Percentiles rank a stretch among this genome's conserved stretches.
Conservation (phyloP, 352 stramenopile genomes). For the Phytophthora niederhauseri region DNA sequence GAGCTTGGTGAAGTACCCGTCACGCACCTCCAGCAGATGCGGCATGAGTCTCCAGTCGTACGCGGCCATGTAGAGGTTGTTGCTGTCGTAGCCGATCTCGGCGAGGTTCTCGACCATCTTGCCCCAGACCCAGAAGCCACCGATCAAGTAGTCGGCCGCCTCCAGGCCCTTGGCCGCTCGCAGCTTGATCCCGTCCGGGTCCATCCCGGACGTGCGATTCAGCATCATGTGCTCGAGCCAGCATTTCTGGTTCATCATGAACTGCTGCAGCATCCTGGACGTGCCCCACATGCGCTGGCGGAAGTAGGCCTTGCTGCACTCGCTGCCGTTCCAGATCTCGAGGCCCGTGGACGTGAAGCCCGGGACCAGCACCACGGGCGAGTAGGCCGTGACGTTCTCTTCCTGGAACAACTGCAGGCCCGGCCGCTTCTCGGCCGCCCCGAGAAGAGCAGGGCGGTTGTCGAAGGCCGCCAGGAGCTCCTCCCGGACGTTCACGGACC, state of each 20-base stretch:
- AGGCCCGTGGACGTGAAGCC: slow-evolving; percentile 95
- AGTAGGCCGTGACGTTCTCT: slow-evolving; percentile 61
- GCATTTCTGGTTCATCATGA: slow-evolving; percentile 92
- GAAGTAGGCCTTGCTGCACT: slow-evolving; percentile 90
- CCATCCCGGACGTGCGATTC: slow-evolving; percentile 88
- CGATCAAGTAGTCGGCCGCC: slow-evolving; percentile 95
- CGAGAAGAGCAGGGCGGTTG: slow-evolving; percentile 52
- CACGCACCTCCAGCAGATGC: slow-evolving; percentile 74
- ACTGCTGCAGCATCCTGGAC: slow-evolving; percentile 87
- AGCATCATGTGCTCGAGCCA: slow-evolving; percentile 94
- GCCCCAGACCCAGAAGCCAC: slow-evolving; percentile 95
- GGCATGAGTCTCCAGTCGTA: slow-evolving; percentile 89
- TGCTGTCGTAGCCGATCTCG: slow-evolving; percentile 94
- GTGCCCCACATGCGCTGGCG: slow-evolving; percentile 94
- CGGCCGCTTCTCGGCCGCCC: slow-evolving; percentile 44
- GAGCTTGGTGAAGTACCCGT: slow-evolving; percentile 94
- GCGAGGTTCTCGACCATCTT: slow-evolving; percentile 92
- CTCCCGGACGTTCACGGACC: slow-evolving; percentile 69
- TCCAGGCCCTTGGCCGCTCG: slow-evolving; percentile 89
- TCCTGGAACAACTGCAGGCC: slow-evolving; percentile 52
- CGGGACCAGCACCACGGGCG: slow-evolving; percentile 91
- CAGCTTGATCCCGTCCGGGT: slow-evolving; percentile 85
- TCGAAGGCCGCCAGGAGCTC: slow-evolving; percentile 71
- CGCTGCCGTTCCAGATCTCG: slow-evolving; percentile 94
- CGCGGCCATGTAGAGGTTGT: slow-evolving; percentile 87